Base-by-base conservation (phyloP, 2,329 filamentous ascomycete species). In the Epichloe uncinata region DNA sequence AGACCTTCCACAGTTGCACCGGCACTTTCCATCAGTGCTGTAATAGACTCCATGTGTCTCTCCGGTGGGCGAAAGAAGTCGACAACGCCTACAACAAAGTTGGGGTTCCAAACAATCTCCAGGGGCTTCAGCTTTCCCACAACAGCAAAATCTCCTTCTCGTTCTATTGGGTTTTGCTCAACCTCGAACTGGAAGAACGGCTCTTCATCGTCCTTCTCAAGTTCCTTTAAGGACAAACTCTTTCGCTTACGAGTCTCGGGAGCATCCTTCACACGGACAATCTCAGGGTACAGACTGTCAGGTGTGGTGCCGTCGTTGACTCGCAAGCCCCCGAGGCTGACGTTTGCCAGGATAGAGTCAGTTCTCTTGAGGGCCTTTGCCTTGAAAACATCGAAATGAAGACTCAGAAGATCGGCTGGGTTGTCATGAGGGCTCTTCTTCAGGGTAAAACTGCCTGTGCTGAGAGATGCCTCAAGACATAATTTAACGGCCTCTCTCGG, bases 31-130 rank as follows among this genome's bases (percentile, higher is more conserved):
- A 99, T 87, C 50, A 99, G 75, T 2, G 93, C 94, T 12, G 82
- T 85, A 58, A 99, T 96, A 9, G 93, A 98, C 63, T 98, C 93
- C 90, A 98, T 96, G 63, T 98, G 94, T 47, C 90, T 79, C 64
- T 96, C 90, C 0, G 93, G 94, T 0, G 93, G 93, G 54, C 91
- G 85, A 73, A 99, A 98, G 71, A 98, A 99, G 58, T 89, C 88
- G 48, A 84, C 87, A 38, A 97, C 81, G 45, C 93, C 90, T 5
- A 95, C 82, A 0, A 97, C 76, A 57, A 97, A 94, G 55, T 84
- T 87, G 1, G 94, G 93, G 59, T 98, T 99, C 78, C 95, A 98
- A 22, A 98, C 88, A 49, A 99, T 85, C 64, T 98, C 94, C 57
- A 98, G 83, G 42, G 90, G 93, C 66, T 94, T 96, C 57, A 98